Conservation (phyloP, 306 rosid genomes). For the Prunus kanzakura region DNA sequence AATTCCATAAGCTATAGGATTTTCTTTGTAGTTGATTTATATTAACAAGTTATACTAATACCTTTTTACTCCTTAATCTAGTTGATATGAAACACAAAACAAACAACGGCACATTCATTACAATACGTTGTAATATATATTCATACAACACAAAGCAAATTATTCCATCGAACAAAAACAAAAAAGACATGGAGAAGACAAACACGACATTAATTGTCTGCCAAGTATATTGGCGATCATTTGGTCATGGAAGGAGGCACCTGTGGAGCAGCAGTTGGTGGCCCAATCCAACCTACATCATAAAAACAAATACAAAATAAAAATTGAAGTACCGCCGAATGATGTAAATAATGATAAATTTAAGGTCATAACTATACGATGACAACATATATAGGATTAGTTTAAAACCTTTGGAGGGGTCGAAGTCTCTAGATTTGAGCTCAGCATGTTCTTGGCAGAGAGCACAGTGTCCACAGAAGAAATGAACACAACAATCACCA, state of each 20-base stretch:
- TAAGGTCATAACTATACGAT: neutral
- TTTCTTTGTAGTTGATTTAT: too few relatives aligned
- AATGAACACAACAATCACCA: slow-evolving; percentile 3
- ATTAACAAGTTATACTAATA: too few relatives aligned
- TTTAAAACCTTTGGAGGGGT: slow-evolving; percentile 15
- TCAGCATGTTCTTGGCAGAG: slow-evolving; percentile 20
- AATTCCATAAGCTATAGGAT: too few relatives aligned
- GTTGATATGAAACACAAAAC: too few relatives aligned
- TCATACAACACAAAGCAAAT: too few relatives aligned
- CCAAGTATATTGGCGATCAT: slow-evolving; percentile 5
- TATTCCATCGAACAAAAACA: neutral
- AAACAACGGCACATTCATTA: too few relatives aligned
- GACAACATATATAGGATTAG: neutral
- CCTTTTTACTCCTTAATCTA: too few relatives aligned
- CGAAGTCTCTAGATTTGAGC: slow-evolving; percentile 10
- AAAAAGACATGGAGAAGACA: neutral
- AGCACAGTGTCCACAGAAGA: neutral
- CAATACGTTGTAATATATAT: too few relatives aligned
- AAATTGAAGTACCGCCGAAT: neutral
- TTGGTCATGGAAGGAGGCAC: slow-evolving; percentile 14
- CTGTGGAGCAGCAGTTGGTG: slow-evolving; percentile 4
- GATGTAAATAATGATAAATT: neutral
- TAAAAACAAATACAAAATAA: neutral
- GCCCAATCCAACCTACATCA: slow-evolving; percentile 15
- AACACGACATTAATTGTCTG: neutral